These are phyloP conservation scores for Pouteria glomerata DNA, from an alignment of 148 eudicot genomes.

Conservation along the genomic window DNA sequence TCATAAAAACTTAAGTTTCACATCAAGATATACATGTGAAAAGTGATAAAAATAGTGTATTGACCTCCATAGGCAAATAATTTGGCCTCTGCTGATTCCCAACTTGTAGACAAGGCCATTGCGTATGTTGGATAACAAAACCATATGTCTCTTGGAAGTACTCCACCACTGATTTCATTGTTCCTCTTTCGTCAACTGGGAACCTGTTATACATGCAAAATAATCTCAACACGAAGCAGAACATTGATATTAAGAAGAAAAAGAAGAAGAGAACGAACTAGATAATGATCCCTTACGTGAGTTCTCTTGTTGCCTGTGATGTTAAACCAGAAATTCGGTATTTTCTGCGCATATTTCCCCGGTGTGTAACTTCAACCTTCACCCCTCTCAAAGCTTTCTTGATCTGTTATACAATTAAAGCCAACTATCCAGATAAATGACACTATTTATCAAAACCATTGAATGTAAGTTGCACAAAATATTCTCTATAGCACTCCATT, in stretches of 20 bases:
- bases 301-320: constrained; percentile 70
- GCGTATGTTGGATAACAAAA: constrained; percentile 51
- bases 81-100: constrained; percentile 71
- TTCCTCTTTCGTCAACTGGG: constrained; percentile 75
- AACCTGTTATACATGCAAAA: constrained; percentile 32
- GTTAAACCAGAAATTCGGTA: constrained; percentile 74
- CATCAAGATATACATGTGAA: not conserved
- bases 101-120: constrained; percentile 82
- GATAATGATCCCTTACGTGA: constrained; percentile 43
- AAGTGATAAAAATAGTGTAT: not conserved
- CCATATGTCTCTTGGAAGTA: constrained; percentile 75
- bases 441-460: not conserved
- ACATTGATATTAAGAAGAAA: not conserved
- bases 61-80: constrained; percentile 87
- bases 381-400: constrained; percentile 74
- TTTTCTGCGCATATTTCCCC: constrained; percentile 68
- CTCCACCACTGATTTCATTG: constrained; percentile 76
- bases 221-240: not conserved
- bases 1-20: not conserved
- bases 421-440: not conserved
- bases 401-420: constrained; percentile 32
- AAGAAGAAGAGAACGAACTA: not conserved
- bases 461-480: not conserved
- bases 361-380: constrained; percentile 72
- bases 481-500: not conserved